phyloP scores from a whole-genome alignment of 345 rosid species.

The Ceriops zippeliana region DNA sequence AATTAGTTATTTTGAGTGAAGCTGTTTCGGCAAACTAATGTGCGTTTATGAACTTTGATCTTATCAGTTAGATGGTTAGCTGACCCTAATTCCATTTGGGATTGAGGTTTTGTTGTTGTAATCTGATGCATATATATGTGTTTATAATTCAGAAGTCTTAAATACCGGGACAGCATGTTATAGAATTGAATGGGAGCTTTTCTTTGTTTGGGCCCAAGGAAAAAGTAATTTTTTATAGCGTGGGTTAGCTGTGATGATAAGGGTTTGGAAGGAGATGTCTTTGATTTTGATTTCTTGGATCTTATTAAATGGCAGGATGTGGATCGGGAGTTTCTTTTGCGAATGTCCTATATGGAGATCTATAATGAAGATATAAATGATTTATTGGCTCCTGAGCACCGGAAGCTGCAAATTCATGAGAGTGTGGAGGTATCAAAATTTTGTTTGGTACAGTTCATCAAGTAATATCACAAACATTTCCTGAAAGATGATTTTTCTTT shows the following conservation, averaged over 20 bases:
- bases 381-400: conserved; percentile 83
- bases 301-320: conserved; percentile 39
- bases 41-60: no score
- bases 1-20: neutral
- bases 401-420: conserved; percentile 92
- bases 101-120: no score
- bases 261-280: neutral
- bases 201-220: neutral
- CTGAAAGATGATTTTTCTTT: conserved; percentile 14
- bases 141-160: neutral
- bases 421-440: conserved; percentile 56
- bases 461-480: neutral
- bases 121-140: no score
- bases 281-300: neutral
- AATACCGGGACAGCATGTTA: neutral
- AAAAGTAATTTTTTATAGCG: no score
- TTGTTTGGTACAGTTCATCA: neutral
- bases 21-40: neutral
- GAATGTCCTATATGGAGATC: conserved; percentile 96
- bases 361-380: conserved; percentile 95
- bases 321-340: conserved; percentile 80
- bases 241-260: no score
- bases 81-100: no score
- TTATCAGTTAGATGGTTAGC: no score
- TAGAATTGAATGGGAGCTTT: neutral